These are phyloP conservation scores for Candida yuanshanica DNA, from an alignment of 805 yeast species.

Conservation along the genomic window DNA sequence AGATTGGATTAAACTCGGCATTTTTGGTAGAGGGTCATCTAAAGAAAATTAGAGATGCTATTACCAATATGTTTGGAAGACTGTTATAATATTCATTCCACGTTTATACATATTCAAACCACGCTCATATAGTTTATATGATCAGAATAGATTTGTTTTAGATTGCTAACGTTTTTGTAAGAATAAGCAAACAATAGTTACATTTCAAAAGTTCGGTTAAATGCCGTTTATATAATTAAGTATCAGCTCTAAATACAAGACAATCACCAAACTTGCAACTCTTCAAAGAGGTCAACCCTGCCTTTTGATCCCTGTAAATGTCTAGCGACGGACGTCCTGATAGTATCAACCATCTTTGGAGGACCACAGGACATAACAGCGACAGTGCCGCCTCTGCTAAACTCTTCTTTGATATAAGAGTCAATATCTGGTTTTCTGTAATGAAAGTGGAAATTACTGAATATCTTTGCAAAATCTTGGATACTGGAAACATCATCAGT, in stretches of 20 bases:
- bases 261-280: conserved; percentile 62
- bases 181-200: too few relatives aligned
- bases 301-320: conserved; percentile 35
- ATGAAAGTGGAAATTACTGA: conserved; percentile 25
- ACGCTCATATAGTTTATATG: too few relatives aligned
- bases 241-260: too few relatives aligned
- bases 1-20: conserved; percentile 84
- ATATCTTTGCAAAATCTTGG: not conserved
- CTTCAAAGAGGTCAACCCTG: conserved; percentile 68
- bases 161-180: too few relatives aligned
- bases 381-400: conserved; percentile 30
- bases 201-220: too few relatives aligned
- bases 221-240: too few relatives aligned
- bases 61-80: not conserved
- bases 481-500: conserved; percentile 3
- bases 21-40: conserved; percentile 84
- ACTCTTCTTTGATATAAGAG: conserved; percentile 28
- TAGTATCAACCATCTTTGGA: conserved; percentile 47
- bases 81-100: not conserved
- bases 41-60: conserved; percentile 13
- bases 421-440: conserved; percentile 44
- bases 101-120: too few relatives aligned
- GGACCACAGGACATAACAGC: conserved; percentile 63
- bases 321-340: conserved; percentile 40
- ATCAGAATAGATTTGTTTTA: too few relatives aligned